Percentiles rank a stretch among this genome's conserved stretches.
These are phyloP conservation scores for Ilyonectria robusta DNA, from an alignment of 2,329 filamentous ascomycete genomes.

Conservation along the genomic window DNA sequence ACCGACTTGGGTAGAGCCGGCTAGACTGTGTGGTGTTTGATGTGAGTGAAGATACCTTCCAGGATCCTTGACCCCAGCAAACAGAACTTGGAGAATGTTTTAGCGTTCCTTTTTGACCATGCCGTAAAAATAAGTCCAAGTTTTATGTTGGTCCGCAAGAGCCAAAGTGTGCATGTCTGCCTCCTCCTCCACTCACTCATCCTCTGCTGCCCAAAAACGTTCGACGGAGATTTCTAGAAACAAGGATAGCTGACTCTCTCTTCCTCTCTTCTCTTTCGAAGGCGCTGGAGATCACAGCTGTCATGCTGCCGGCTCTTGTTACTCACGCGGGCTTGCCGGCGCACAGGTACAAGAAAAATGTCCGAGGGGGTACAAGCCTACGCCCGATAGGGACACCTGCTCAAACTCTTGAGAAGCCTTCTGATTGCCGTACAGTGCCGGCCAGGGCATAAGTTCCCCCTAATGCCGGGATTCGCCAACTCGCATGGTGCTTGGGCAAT, in stretches of 20 bases:
- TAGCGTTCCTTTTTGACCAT: slow-evolving; percentile 10
- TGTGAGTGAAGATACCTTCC: slow-evolving; percentile 23
- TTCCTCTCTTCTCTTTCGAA: slow-evolving; percentile 15
- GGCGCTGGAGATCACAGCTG: slow-evolving; percentile 35
- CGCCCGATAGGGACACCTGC: slow-evolving; percentile 39
- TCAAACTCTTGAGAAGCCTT: slow-evolving; percentile 30
- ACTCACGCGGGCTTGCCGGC: slow-evolving; percentile 54
- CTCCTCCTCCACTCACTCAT: slow-evolving; percentile 34
- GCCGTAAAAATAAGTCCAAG: slow-evolving; percentile 24
- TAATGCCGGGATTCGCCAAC: slow-evolving; percentile 22
- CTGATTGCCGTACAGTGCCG: slow-evolving; percentile 18
- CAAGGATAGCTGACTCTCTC: slow-evolving; percentile 23
- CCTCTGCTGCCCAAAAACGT: slow-evolving; percentile 27
- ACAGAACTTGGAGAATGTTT: slow-evolving; percentile 17
- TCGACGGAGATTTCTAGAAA: slow-evolving; percentile 41
- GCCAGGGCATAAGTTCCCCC: slow-evolving; percentile 22
- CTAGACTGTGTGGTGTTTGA: slow-evolving; percentile 26
- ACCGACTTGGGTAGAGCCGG: neutral
- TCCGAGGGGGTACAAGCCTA: slow-evolving; percentile 55
- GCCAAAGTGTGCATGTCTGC: slow-evolving; percentile 38
- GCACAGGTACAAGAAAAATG: slow-evolving; percentile 59
- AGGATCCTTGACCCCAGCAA: slow-evolving; percentile 17
- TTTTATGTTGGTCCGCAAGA: slow-evolving; percentile 28
- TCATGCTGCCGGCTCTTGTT: slow-evolving; percentile 47
- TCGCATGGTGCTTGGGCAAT: slow-evolving; percentile 30